phyloP scores from a whole-genome alignment of 2,329 filamentous ascomycete species.

The Aspergillus awamori region DNA sequence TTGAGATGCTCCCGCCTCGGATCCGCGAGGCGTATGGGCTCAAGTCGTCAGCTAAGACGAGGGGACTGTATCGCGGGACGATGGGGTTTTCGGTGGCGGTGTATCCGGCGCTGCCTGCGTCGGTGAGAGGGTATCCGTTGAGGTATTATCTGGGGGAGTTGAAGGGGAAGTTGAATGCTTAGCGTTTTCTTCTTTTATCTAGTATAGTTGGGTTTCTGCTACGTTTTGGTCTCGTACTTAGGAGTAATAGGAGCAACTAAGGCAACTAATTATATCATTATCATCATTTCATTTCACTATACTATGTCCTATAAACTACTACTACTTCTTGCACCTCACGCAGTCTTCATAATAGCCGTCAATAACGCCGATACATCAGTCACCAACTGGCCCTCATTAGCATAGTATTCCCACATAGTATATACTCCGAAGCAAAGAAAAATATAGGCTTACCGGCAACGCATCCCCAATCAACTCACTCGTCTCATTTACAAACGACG shows the following conservation, averaged over 20 bases:
- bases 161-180: slow-evolving; percentile 18
- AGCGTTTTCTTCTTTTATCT: too few species aligned
- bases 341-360: not conserved
- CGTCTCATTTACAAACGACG: slow-evolving; percentile 35
- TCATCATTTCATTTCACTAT: not conserved
- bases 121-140: slow-evolving; percentile 34
- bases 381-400: slow-evolving; percentile 27
- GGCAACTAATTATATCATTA: not conserved
- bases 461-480: slow-evolving; percentile 37
- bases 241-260: not conserved
- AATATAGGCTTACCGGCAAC: slow-evolving; percentile 31
- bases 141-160: slow-evolving; percentile 36
- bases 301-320: not conserved
- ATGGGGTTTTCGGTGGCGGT: slow-evolving; percentile 38
- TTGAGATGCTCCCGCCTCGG: slow-evolving; percentile 39
- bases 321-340: not conserved
- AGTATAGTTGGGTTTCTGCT: not conserved
- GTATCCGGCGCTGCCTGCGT: slow-evolving; percentile 38
- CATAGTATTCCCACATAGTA: not conserved
- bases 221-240: not conserved
- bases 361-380: slow-evolving; percentile 32
- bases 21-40: slow-evolving; percentile 39
- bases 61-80: slow-evolving; percentile 33
- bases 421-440: not conserved
- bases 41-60: slow-evolving; percentile 30